phyloP scores from a whole-genome alignment of 192 early-diverging fungal genomes.

The Spizellomyces sp. region DNA sequence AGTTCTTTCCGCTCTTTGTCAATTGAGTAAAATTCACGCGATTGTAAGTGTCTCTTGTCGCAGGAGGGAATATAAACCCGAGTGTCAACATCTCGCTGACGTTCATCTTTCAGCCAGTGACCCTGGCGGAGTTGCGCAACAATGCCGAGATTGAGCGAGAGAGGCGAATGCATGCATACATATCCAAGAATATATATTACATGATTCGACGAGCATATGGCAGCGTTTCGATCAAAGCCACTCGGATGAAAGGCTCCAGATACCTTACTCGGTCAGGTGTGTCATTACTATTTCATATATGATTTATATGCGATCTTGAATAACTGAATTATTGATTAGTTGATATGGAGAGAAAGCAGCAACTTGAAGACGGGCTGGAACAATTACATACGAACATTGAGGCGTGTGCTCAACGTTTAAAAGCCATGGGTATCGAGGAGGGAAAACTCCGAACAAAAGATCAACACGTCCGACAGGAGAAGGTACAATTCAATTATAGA shows the following conservation, averaged over 20 bases:
- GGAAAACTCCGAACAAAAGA: slow-evolving; percentile 44
- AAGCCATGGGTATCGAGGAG: slow-evolving; percentile 34
- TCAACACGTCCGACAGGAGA: slow-evolving; percentile 40
- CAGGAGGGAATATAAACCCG: not conserved
- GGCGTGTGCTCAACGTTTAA: slow-evolving; percentile 19
- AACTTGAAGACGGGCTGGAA: slow-evolving; percentile 30
- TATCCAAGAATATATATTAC: slow-evolving; percentile 23
- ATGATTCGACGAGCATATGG: slow-evolving; percentile 39
- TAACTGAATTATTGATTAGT: slow-evolving; percentile 31
- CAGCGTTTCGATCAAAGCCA: slow-evolving; percentile 14
- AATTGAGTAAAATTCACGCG: slow-evolving; percentile 58
- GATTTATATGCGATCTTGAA: not conserved
- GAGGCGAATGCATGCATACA: slow-evolving; percentile 24
- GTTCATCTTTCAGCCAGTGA: not conserved
- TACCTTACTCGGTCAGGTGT: slow-evolving; percentile 17
- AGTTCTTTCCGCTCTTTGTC: slow-evolving; percentile 68
- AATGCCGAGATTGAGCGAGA: slow-evolving; percentile 7
- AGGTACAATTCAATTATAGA: slow-evolving; percentile 37
- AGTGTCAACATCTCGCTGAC: not conserved
- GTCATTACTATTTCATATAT: not conserved
- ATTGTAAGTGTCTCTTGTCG: slow-evolving; percentile 27
- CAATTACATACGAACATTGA: slow-evolving; percentile 38
- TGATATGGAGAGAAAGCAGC: slow-evolving; percentile 40
- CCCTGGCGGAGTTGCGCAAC: not conserved
- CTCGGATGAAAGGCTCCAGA: not conserved